Evolutionary conservation across 495 filamentous ascomycete genomes (phyloP), one percentile per base, ranked within the genome.

Genomic region (Penicillium odoratum): DNA sequence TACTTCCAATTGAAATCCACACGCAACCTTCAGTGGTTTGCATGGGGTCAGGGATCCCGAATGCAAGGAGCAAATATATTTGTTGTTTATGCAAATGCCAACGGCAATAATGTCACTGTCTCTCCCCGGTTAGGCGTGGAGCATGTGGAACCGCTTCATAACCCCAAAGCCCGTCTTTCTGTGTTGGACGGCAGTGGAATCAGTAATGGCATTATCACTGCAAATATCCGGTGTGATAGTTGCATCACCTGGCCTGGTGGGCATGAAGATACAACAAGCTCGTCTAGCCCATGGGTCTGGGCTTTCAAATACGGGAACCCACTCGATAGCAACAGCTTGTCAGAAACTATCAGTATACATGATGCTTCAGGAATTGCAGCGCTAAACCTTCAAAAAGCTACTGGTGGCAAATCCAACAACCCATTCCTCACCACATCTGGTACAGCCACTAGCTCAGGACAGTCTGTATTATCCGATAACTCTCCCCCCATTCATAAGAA

Each of bases 31-130:
- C 68, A 78, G 65, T 92, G 88, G 88, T 81, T 87, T 18, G 85
- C 78, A 3, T 72, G 88, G 5, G 88, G 88, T 8, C 85, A 86
- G 36, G 88, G 88, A 7, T 56, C 55, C 0, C 59, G 57, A 36
- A 92, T 92, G 88, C 61, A 68, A 5, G 83, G 80, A 16, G 73
- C 88, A 26, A 85, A 85, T 60, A 87, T 92, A n/a, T 90, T 90
- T 61, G 64, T 91, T 26, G 79, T 89, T 58, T 91, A 90, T 67
- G 68, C 83, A 34, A 82, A 84, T 8, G 59, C 61, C 8, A 60
- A 64, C 5, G 61, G 62, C 31, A 83, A 87, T 58, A 70, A 70
- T 13, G 75, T 90, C 60, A 92, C 88, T 0, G 57, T 89, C 47
- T 89, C 87, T 26, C 79, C 85, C 3, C 81, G 88, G 10, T 66